Percentiles rank a stretch among this genome's conserved stretches.
These are phyloP conservation scores for Amoebophrya sp. DNA, from an alignment of 169 alveolate species.

Conservation along the genomic window DNA sequence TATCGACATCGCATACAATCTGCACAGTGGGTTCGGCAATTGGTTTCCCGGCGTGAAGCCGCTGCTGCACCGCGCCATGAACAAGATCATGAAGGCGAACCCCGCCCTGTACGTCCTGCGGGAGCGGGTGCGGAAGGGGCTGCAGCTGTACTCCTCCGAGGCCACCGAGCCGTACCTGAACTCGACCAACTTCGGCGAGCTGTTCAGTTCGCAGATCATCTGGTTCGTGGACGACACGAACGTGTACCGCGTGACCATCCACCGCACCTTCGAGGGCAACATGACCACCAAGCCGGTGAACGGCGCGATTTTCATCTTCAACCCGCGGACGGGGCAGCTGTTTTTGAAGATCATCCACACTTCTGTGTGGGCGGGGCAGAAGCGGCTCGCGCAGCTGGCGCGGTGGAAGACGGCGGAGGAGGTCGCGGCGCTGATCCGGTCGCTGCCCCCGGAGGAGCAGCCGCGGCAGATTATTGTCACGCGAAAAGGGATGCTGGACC, in stretches of 20 bases:
- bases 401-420: conserved; percentile 99
- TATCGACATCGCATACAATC: conserved; percentile 96
- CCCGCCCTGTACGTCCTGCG: conserved; percentile 99
- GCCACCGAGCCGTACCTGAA: conserved; percentile 99
- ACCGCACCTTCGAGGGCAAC: conserved; percentile 99
- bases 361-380: conserved; percentile 99
- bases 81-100: conserved; percentile 94
- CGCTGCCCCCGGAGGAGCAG: conserved; percentile 99
- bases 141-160: conserved; percentile 97
- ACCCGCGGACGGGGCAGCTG: conserved; percentile 98
- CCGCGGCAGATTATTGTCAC: conserved; percentile 98
- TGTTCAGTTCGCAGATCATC: conserved; percentile 93
- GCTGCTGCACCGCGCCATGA: conserved; percentile 90
- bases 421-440: conserved; percentile 99
- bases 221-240: conserved; percentile 99
- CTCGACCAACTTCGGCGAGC: conserved; percentile 95
- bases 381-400: conserved; percentile 97
- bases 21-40: conserved; percentile 97
- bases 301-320: conserved; percentile 98
- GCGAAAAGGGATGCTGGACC: conserved; percentile 98
- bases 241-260: conserved; percentile 98
- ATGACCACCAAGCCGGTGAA: conserved; percentile 99
- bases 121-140: conserved; percentile 98
- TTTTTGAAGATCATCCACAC: conserved; percentile 98
- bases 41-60: conserved; percentile 96